Conservation (phyloP, 2,329 filamentous ascomycete genomes). For the Aspergillus neoniger region DNA sequence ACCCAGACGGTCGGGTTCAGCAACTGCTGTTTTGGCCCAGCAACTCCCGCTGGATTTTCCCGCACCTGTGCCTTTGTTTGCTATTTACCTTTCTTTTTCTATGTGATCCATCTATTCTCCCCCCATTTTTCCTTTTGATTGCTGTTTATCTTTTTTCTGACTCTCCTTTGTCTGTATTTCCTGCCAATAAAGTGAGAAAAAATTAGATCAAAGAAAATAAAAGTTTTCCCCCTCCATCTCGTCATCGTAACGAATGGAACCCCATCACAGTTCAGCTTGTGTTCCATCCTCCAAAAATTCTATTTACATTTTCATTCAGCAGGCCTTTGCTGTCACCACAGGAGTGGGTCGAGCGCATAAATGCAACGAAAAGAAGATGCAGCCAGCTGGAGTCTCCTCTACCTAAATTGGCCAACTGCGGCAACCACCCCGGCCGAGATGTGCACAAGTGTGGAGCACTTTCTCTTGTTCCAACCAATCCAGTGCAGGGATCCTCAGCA, state of each 20-base stretch:
- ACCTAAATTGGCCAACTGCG: conserved; percentile 2
- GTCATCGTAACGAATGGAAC: not conserved
- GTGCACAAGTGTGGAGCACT: not conserved
- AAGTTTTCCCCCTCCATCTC: too few species aligned
- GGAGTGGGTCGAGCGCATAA: not conserved
- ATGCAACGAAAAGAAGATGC: not conserved
- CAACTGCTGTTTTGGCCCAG: not conserved
- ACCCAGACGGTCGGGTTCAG: conserved; percentile 32
- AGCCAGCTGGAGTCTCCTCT: not conserved
- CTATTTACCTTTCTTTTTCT: not conserved
- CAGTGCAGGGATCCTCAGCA: not conserved
- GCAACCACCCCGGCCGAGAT: not conserved
- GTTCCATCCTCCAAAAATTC: not conserved
- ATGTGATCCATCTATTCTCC: too few species aligned
- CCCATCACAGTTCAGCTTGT: not conserved
- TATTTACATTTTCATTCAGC: not conserved
- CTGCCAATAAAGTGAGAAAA: too few species aligned
- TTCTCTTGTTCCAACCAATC: not conserved
- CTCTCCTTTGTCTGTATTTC: not conserved
- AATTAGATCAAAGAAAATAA: too few species aligned
- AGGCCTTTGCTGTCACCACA: not conserved
- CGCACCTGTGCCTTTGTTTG: not conserved
- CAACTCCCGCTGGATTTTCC: not conserved
- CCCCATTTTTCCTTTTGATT: not conserved
- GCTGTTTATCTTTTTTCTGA: not conserved